Conservation (phyloP, 352 stramenopile genomes). For the Globisporangium cederbergense region DNA sequence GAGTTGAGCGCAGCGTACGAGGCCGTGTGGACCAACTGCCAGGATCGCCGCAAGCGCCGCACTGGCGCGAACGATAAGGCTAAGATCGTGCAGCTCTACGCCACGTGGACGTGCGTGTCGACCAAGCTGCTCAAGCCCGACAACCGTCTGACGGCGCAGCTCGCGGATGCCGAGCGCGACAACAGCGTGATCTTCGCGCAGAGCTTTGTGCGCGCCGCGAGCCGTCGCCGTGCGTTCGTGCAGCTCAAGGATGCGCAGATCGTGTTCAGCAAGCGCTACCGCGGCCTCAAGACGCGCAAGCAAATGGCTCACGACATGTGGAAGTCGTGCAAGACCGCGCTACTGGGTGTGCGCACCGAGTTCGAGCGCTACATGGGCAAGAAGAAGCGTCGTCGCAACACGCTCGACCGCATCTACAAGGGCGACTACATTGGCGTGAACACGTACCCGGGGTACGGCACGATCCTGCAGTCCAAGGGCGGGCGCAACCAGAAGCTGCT, state of each 20-base stretch:
- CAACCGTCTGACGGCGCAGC: slow-evolving; percentile 38
- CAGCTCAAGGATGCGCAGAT: slow-evolving; percentile 59
- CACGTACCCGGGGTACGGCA: slow-evolving; percentile 58
- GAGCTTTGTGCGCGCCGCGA: slow-evolving; percentile 60
- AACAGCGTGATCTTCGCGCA: slow-evolving; percentile 75
- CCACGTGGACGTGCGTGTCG: slow-evolving; percentile 52
- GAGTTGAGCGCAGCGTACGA: slow-evolving; percentile 50
- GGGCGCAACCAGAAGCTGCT: slow-evolving; percentile 50
- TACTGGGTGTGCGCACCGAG: slow-evolving; percentile 76
- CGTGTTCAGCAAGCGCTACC: slow-evolving; percentile 76
- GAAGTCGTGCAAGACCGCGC: slow-evolving; percentile 63
- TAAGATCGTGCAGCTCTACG: slow-evolving; percentile 54
- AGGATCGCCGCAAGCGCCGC: slow-evolving; percentile 64
- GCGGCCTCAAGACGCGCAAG: slow-evolving; percentile 71
- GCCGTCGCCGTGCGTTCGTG: slow-evolving; percentile 49
- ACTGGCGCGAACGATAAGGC: slow-evolving; percentile 50
- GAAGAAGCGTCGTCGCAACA: slow-evolving; percentile 83
- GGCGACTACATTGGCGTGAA: slow-evolving; percentile 80
- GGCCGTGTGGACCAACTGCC: slow-evolving; percentile 59
- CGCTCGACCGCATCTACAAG: slow-evolving; percentile 68
- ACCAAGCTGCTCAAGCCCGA: slow-evolving; percentile 47
- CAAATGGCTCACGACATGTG: slow-evolving; percentile 63
- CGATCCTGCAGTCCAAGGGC: slow-evolving; percentile 56
- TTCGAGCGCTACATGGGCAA: slow-evolving; percentile 83
- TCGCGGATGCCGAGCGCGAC: slow-evolving; percentile 53